Base-by-base conservation (phyloP, 2,329 filamentous ascomycete genomes). In the Fusarium setosum region DNA sequence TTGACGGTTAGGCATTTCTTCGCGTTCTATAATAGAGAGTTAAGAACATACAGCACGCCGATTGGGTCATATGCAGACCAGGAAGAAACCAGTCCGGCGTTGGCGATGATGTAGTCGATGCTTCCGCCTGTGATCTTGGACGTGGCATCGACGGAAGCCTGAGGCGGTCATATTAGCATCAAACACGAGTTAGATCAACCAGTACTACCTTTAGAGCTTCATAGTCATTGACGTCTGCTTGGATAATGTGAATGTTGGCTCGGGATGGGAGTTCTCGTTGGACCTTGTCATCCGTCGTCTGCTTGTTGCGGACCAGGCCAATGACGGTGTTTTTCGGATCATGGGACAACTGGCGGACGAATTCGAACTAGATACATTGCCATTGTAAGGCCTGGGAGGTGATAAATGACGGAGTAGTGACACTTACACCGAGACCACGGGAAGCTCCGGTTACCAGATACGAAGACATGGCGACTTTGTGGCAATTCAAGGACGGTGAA, bases 21-120 rank as follows among this genome's bases (percentile, higher is more conserved):
- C 11, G 4, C 31, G 20, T n/a, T 3, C 10, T 6, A 23, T 10
- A 1, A 1, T 3, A 1, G 3, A 3, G 1, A 2, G 51, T 61
- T 74, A 1, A 6, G 3, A 1, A 24, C 66, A 13, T 54, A 70
- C 68, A 71, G 17, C 0, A 24, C 48, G 3, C 61, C 49, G 1
- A 70, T 32, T 3, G 69, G 48, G n/a, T 50, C 48, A 6, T 64
- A 65, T 4, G 60, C 68, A 24, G 76, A 76, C 21, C 67, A 73
- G 0, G 65, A 15, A 2, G 75, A 63, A 12, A 81, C 59, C 5
- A 74, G 66, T 3, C 71, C 85, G 1, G 77, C 85, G 50, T 88
- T 88, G 50, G 80, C 81, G 24, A 88, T 82, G 6, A 88, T 69
- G 59, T 83, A 83, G 71, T 88, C 85, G 6, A 88, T 61, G 47